These are phyloP conservation scores for Artomyces pyxidatus DNA, from an alignment of 768 basidiomycete genomes.

Conservation along the genomic window DNA sequence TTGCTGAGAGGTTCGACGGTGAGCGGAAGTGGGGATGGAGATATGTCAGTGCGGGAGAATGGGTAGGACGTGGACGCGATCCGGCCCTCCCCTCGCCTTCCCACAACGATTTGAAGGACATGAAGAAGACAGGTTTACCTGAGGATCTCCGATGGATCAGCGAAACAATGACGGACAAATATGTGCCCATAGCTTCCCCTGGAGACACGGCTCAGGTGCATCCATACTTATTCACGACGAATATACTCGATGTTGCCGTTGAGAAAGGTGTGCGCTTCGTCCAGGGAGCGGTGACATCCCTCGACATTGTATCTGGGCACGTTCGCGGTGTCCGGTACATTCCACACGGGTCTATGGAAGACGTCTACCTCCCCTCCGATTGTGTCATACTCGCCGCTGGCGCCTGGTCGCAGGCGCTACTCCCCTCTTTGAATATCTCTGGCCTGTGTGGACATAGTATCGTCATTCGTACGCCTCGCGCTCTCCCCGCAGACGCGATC, in stretches of 20 bases:
- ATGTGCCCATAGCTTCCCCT: slow-evolving; percentile 47
- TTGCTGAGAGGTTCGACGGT: slow-evolving; percentile 66
- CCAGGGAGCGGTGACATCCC: slow-evolving; percentile 35
- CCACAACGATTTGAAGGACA: neutral
- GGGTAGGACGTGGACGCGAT: slow-evolving; percentile 65
- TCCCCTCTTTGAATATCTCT: slow-evolving; percentile 51
- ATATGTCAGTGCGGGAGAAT: slow-evolving; percentile 61
- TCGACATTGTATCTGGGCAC: slow-evolving; percentile 33
- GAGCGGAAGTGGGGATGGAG: slow-evolving; percentile 78
- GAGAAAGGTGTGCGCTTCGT: slow-evolving; percentile 44
- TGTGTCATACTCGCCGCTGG: slow-evolving; percentile 77
- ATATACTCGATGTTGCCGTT: slow-evolving; percentile 58
- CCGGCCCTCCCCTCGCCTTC: slow-evolving; percentile 19
- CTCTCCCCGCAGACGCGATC: slow-evolving; percentile 36
- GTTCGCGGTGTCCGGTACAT: slow-evolving; percentile 43
- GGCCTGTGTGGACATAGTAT: slow-evolving; percentile 68
- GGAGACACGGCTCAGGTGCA: slow-evolving; percentile 72
- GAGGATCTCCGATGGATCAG: slow-evolving; percentile 27
- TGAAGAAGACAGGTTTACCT: slow-evolving; percentile 20
- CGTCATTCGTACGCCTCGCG: slow-evolving; percentile 44
- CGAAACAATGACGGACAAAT: slow-evolving; percentile 51
- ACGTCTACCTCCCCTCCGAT: slow-evolving; percentile 43
- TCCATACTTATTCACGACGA: slow-evolving; percentile 64
- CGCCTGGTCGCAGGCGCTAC: slow-evolving; percentile 68
- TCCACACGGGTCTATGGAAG: slow-evolving; percentile 18